Evolutionary conservation across 768 basidiomycete genomes (phyloP), one percentile per base, ranked within the genome.

Genomic region (Naganishia randhawae): DNA sequence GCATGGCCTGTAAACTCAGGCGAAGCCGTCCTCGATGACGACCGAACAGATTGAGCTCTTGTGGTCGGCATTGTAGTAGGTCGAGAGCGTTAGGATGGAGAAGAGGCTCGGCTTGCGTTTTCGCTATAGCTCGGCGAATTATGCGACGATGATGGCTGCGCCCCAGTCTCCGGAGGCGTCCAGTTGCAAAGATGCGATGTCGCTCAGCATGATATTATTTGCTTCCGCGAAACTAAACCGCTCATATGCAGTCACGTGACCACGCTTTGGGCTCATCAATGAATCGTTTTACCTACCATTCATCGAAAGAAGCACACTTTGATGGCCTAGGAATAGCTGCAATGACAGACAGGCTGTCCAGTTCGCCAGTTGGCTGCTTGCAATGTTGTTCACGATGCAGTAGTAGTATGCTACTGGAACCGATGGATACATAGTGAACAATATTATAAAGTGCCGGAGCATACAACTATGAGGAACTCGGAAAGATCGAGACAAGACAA

Each of bases 31-130:
- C 57, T 61, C 31, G 57, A 61, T 17, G 57, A 27, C 17, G 57
- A 61, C 19, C 57, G 37, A n/a, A 61, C 57, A 25, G 57, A 61
- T 29, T 61, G 57, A 41, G 57, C 57, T 61, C 57, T 55, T 13
- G 57, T 61, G 13, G 57, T 61, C 16, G 57, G 57, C 57, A 61
- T 61, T 5, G 14, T 61, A 17, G 33, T 19, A 33, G n/a, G 10
- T 17, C 1, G 9, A n/a, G 33, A 17, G 3, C 7, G 14, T 19
- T 7, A 9, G 10, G 2, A 31, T 52, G 51, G 9, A 3, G 16
- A 17, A 31, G 51, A n/a, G 3, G 2, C n/a, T 8, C 8, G 48
- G 37, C 7, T 39, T 7, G 37, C 7, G 8, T 7, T 39, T 39
- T 39, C 37, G 37, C 37, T 39, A 14, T 39, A 14, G 14, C 25